Conservation (phyloP, 2,329 filamentous ascomycete genomes). For the Diatrype stigma region DNA sequence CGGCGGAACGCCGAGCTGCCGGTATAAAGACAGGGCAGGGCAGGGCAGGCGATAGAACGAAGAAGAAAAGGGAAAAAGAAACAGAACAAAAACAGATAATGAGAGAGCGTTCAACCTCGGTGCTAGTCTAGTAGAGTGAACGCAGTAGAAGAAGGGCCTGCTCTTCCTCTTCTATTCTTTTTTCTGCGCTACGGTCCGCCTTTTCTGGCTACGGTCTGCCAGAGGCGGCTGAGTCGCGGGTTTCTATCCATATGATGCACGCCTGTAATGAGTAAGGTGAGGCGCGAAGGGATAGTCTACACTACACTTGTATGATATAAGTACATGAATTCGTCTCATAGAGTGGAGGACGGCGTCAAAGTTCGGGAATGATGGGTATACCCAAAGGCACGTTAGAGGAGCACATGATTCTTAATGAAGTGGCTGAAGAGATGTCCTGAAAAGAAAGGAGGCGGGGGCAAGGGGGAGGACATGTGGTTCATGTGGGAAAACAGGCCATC, state of each 20-base stretch:
- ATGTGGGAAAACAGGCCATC: neutral
- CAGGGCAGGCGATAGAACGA: neutral
- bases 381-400: constrained; percentile 13
- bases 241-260: neutral
- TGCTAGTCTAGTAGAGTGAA: too few relatives aligned
- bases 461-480: neutral
- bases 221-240: too few relatives aligned
- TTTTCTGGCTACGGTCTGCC: too few relatives aligned
- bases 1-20: constrained; percentile 73
- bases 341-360: constrained; percentile 7
- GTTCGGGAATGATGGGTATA: constrained; percentile 11
- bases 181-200: too few relatives aligned
- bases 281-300: neutral
- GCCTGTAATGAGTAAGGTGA: neutral
- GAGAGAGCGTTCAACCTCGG: too few relatives aligned
- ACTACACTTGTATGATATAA: constrained; percentile 8
- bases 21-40: constrained; percentile 47
- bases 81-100: neutral
- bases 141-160: too few relatives aligned
- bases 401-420: constrained; percentile 6
- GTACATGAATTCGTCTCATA: constrained; percentile 12
- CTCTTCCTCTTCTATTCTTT: too few relatives aligned
- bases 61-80: neutral
- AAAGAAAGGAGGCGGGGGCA: constrained; percentile 9
- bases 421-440: constrained; percentile 8